Percentiles rank a stretch among this genome's conserved stretches.
Evolutionary conservation across 495 filamentous ascomycete genomes (phyloP).

Genomic region (Neurospora hispaniola): DNA sequence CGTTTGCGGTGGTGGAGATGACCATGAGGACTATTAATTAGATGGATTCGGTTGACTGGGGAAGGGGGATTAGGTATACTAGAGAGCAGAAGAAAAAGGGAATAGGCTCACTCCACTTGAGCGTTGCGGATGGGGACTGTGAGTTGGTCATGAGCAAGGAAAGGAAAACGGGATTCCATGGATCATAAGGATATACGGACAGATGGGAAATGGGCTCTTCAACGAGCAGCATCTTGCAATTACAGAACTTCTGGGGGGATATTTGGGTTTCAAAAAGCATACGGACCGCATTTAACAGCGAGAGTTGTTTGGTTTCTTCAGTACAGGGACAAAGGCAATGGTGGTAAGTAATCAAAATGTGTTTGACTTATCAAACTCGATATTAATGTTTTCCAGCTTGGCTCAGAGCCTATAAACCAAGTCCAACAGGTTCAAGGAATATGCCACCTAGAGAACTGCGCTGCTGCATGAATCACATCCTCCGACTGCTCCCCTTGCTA

Average conservation of each 20-base stretch:
- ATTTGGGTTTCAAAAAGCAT: not conserved
- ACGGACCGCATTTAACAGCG: not conserved
- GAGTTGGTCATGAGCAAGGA: not conserved
- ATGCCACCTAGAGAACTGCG: not conserved
- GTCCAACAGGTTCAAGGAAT: not conserved
- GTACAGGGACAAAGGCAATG: not conserved
- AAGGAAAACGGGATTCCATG: not conserved
- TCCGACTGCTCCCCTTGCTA: not conserved
- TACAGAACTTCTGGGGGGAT: not conserved
- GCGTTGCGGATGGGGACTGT: not conserved
- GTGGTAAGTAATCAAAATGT: not conserved
- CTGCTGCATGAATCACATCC: not conserved
- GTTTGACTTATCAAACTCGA: not conserved
- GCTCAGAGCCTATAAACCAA: not conserved
- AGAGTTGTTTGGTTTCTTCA: not conserved
- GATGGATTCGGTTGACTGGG: not conserved
- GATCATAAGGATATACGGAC: not conserved
- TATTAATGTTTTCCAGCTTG: not conserved
- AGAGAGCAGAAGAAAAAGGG: not conserved
- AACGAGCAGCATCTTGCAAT: not conserved
- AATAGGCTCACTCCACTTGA: not conserved
- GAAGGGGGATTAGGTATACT: no score
- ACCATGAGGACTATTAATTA: slow-evolving; percentile 49
- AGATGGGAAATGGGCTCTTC: not conserved
- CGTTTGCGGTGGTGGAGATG: slow-evolving; percentile 74